Evolutionary conservation across 345 rosid genomes (phyloP).

Genomic region (Camelina sativa): DNA sequence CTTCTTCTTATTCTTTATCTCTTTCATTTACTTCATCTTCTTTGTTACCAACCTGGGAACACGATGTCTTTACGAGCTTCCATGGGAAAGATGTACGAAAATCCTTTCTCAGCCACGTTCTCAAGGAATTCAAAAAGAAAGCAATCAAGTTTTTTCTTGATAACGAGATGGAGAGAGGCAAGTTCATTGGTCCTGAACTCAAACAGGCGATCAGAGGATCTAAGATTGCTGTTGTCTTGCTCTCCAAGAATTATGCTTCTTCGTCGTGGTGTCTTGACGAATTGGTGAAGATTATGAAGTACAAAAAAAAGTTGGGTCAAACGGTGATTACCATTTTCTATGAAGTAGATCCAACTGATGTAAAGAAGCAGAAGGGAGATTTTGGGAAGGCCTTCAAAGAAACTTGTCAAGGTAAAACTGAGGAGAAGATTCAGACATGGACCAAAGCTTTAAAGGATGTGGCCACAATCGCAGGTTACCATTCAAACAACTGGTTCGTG

Average conservation of each 20-base stretch:
- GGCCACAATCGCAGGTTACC: neutral
- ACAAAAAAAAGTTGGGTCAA: neutral
- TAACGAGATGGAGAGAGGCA: too few species aligned
- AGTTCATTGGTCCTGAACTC: too few species aligned
- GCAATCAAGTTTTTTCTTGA: too few species aligned
- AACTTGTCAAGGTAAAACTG: neutral
- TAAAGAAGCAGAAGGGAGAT: neutral
- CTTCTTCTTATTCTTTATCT: too few species aligned
- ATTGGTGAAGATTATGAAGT: neutral
- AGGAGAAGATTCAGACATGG: neutral
- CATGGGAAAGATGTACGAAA: too few species aligned
- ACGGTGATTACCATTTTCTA: neutral
- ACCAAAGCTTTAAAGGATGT: neutral
- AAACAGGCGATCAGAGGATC: too few species aligned
- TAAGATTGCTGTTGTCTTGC: neutral
- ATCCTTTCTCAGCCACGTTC: too few species aligned
- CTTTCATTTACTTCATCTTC: too few species aligned
- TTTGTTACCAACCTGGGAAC: too few species aligned
- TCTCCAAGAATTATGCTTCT: conserved; percentile 10
- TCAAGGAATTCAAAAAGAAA: too few species aligned
- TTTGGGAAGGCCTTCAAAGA: neutral
- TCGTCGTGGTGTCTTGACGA: conserved; percentile 12
- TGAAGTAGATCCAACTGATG: neutral
- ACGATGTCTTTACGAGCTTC: too few species aligned
- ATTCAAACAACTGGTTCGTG: neutral